These are phyloP conservation scores for Fusarium praegraminearum DNA, from an alignment of 2,329 filamentous ascomycete species.

Conservation along the genomic window DNA sequence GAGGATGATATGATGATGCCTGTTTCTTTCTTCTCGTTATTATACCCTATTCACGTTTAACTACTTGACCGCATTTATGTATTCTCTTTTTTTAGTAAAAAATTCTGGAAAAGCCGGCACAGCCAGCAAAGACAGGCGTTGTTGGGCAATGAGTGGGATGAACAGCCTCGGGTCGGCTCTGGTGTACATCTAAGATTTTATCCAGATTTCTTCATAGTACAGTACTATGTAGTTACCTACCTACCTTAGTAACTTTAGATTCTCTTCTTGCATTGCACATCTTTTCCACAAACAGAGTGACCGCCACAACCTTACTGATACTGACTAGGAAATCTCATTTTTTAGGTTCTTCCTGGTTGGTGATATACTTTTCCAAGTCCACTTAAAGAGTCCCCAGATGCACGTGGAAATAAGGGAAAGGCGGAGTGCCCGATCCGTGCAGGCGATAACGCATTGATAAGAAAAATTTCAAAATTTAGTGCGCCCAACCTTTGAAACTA, in stretches of 20 bases:
- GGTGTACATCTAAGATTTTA: conserved; percentile 23
- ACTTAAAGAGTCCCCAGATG: conserved; percentile 31
- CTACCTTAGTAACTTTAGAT: conserved; percentile 1
- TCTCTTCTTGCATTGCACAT: background rate
- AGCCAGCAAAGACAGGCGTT: conserved; percentile 22
- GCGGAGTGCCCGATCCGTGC: conserved; percentile 32
- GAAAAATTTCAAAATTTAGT: conserved; percentile 38
- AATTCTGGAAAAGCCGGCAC: conserved; percentile 32
- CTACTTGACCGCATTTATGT: conserved; percentile 32
- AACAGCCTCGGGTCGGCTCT: conserved; percentile 12
- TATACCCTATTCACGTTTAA: conserved; percentile 40
- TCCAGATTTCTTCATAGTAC: conserved; percentile 14
- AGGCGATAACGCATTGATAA: conserved; percentile 35
- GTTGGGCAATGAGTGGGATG: conserved; percentile 23
- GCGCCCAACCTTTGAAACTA: conserved; percentile 36
- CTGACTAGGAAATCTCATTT: background rate
- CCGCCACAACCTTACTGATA: background rate
- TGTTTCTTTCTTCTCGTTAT: conserved; percentile 37
- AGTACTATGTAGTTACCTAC: conserved; percentile 7
- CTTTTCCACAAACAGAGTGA: conserved; percentile 2
- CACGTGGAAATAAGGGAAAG: conserved; percentile 41
- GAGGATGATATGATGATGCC: conserved; percentile 41
- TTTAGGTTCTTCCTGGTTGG: conserved; percentile 10
- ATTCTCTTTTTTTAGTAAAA: conserved; percentile 18
- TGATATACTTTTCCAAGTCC: conserved; percentile 7